A percentile compares a stretch with the other conserved stretches of the same genome.
These are phyloP conservation scores for Salix suchowensis DNA, from an alignment of 345 rosid genomes.

Conservation along the genomic window DNA sequence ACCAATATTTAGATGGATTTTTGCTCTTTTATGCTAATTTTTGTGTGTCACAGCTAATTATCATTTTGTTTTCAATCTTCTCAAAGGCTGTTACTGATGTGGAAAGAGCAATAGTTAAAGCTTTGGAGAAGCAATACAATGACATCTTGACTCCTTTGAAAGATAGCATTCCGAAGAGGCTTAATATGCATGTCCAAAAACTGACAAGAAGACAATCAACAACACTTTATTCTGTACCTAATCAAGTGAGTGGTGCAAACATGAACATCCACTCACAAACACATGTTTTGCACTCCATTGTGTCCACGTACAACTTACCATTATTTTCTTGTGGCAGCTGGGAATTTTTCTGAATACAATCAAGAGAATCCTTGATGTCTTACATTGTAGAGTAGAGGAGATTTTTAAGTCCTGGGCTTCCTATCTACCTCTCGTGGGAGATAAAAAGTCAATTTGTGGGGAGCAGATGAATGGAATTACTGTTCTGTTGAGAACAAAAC, in stretches of 20 bases:
- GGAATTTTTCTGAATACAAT: conserved; percentile 84
- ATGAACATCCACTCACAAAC: too few species aligned
- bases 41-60: not conserved
- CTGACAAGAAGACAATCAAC: conserved; percentile 82
- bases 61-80: not conserved
- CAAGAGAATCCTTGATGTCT: conserved; percentile 86
- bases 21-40: not conserved
- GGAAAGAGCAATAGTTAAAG: conserved; percentile 81
- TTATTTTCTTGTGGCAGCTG: conserved; percentile 42
- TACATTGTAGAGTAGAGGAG: conserved; percentile 72
- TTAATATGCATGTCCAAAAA: conserved; percentile 93
- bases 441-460: conserved; percentile 67
- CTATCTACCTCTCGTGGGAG: conserved; percentile 65
- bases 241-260: conserved; percentile 52
- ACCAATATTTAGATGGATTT: not conserved
- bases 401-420: conserved; percentile 89
- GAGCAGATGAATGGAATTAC: conserved; percentile 92
- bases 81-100: conserved; percentile 67
- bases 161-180: conserved; percentile 80
- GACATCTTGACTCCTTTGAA: conserved; percentile 80
- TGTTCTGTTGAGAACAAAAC: conserved; percentile 82
- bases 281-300: not conserved
- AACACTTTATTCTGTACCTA: conserved; percentile 65
- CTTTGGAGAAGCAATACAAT: conserved; percentile 83
- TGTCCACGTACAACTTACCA: not conserved